These are phyloP conservation scores for Tillandsia fasciculata DNA, from an alignment of 176 grass and related monocot species.

Conservation along the genomic window DNA sequence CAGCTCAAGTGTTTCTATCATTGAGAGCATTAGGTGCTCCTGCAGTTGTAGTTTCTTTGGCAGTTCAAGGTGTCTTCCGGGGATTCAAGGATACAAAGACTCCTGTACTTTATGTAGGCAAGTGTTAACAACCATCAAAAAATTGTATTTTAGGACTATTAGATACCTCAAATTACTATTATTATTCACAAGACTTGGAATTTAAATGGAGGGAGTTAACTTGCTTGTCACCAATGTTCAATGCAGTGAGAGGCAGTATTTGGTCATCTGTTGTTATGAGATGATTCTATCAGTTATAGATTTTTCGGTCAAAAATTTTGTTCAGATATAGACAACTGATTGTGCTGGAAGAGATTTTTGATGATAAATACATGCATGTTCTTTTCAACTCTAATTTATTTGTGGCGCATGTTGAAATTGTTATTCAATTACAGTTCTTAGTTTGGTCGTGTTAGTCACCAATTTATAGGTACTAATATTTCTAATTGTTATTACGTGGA, in stretches of 20 bases:
- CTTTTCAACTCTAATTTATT: background rate
- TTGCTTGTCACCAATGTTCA: no score
- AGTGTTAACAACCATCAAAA: constrained; percentile 6
- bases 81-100: constrained; percentile 62
- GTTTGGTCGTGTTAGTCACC: background rate
- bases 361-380: no score
- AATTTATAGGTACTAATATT: constrained; percentile 6
- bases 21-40: constrained; percentile 60
- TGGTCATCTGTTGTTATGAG: no score
- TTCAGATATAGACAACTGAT: no score
- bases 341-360: no score
- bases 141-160: constrained; percentile 2
- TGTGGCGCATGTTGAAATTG: background rate
- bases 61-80: constrained; percentile 56
- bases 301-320: background rate
- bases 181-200: background rate
- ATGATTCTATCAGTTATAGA: background rate
- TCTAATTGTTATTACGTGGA: background rate
- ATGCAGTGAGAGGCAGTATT: no score
- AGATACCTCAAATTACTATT: background rate
- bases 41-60: constrained; percentile 59
- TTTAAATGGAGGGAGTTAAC: no score
- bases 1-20: constrained; percentile 40
- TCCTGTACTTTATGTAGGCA: constrained; percentile 49
- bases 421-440: background rate